Evolutionary conservation across 805 yeast species (phyloP), one percentile per base, ranked within the genome.

Genomic region (Suhomyces sp.): DNA sequence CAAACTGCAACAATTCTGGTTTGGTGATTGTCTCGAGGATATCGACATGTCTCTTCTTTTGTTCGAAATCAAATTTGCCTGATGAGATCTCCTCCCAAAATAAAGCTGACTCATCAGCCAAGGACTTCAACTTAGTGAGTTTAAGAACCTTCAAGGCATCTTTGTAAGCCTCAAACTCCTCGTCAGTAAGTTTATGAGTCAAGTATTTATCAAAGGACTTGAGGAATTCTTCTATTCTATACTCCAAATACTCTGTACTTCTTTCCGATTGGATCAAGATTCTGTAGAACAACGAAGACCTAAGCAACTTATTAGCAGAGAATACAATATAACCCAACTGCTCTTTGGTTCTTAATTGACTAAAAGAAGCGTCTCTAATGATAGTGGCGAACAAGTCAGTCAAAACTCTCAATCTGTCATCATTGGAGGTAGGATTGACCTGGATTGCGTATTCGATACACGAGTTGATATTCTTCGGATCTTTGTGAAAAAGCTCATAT

Each of bases 251-350:
- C 12, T 79, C 81, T 2, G 94, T 77, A 2, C 89, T 71, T 65
- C 87, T 83, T 67, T 90, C 97, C 54, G 94, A 86, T 72, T 93
- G 99, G 48, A 92, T 79, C 58, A 92, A 73, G 12, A 94, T 70
- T 61, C 94, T 78, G 59, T 84, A 80, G 12, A 93, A 92, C 65
- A 82, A 78, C 5, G 87, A 81, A 22, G 94, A 86, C 64, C 96
- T 81, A 3, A 89, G 81, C 55, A 78, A 78, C 55, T 87, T 75
- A 24, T 80, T 72, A 0, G 96, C 88, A 44, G 94, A 84, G 65
- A 90, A 90, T 0, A 93, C 99, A 57, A 93, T 91, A 63, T 93
- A 93, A 2, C 99, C 99, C 31, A 93, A 78, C 69, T 94, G 98
- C 71, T 93, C 98, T 61, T 90, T 87, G 6, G 99, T 93, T 69